Percentiles rank a stretch among this genome's conserved stretches.
phyloP scores from a whole-genome alignment of 495 filamentous ascomycete genomes.

The Friedmanniomyces simplex region DNA sequence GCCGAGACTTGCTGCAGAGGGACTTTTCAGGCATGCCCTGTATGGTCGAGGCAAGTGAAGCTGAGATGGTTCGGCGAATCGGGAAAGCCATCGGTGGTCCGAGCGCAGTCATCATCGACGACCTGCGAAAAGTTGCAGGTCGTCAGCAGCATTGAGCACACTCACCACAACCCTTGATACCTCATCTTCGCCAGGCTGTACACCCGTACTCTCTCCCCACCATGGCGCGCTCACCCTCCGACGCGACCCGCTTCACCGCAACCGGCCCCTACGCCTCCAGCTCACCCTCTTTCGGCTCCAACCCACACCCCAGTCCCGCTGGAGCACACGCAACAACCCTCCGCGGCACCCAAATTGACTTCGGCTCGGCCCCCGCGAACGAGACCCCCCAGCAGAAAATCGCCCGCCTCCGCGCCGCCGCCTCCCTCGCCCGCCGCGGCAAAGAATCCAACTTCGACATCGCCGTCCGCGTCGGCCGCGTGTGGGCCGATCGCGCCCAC shows the following conservation, averaged over 20 bases:
- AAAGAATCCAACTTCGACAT: constrained; percentile 57
- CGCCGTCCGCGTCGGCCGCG: constrained; percentile 55
- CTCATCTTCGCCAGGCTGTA: too few species aligned
- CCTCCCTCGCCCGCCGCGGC: constrained; percentile 55
- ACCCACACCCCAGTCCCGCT: constrained; percentile 23
- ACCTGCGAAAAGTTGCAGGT: background rate
- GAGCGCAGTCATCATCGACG: constrained; percentile 2
- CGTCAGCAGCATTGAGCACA: background rate
- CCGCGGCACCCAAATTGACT: background rate
- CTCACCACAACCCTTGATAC: background rate
- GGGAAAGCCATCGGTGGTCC: background rate
- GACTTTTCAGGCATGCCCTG: too few species aligned
- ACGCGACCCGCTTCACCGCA: constrained; percentile 92
- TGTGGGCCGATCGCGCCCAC: constrained; percentile 76
- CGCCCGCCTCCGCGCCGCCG: constrained; percentile 69
- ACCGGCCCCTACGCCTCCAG: constrained; percentile 79
- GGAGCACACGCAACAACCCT: background rate
- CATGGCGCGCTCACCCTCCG: constrained; percentile 79
- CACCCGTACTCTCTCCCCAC: background rate
- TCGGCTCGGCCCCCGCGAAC: constrained; percentile 26
- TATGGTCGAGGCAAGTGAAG: background rate
- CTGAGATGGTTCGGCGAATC: background rate
- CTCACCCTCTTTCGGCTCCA: constrained; percentile 40
- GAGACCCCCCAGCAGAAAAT: constrained; percentile 92
- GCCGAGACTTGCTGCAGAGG: too few species aligned